Percentiles rank a stretch among this genome's conserved stretches.
Conservation (phyloP, 352 stramenopile genomes). For the Plasmopara viticola region DNA sequence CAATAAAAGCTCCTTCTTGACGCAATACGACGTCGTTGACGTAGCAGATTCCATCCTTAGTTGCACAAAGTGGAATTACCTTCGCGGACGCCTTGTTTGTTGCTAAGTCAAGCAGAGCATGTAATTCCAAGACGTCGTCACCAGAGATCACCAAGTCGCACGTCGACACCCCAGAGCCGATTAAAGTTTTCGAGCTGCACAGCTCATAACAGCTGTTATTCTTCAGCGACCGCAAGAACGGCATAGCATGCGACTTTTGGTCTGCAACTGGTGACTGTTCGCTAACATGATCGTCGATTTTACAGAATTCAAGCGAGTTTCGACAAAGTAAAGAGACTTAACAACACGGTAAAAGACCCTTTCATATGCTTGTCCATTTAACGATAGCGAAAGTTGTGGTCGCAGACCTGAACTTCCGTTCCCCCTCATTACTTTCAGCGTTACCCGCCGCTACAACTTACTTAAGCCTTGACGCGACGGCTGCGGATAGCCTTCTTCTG, state of each 20-base stretch:
- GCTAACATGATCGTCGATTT: neutral
- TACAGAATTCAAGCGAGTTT: neutral
- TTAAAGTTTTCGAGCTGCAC: conserved; percentile 54
- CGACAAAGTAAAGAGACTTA: neutral
- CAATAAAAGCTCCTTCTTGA: conserved; percentile 33
- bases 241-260: conserved; percentile 35
- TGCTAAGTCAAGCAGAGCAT: conserved; percentile 48
- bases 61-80: conserved; percentile 47
- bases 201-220: conserved; percentile 27
- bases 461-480: conserved; percentile 78
- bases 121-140: conserved; percentile 40
- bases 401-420: conserved; percentile 35
- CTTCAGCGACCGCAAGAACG: conserved; percentile 33
- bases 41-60: conserved; percentile 34
- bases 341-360: conserved; percentile 7
- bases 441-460: conserved; percentile 7
- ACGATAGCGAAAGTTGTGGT: conserved; percentile 24
- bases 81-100: conserved; percentile 29
- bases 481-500: conserved; percentile 80
- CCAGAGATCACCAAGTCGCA: conserved; percentile 53
- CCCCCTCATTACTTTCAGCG: conserved; percentile 44
- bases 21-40: conserved; percentile 40
- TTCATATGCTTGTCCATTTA: conserved; percentile 20
- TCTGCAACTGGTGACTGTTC: conserved; percentile 1
- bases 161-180: conserved; percentile 34